Conservation (phyloP, 495 filamentous ascomycete genomes). For the Talaromyces stipitatus region DNA sequence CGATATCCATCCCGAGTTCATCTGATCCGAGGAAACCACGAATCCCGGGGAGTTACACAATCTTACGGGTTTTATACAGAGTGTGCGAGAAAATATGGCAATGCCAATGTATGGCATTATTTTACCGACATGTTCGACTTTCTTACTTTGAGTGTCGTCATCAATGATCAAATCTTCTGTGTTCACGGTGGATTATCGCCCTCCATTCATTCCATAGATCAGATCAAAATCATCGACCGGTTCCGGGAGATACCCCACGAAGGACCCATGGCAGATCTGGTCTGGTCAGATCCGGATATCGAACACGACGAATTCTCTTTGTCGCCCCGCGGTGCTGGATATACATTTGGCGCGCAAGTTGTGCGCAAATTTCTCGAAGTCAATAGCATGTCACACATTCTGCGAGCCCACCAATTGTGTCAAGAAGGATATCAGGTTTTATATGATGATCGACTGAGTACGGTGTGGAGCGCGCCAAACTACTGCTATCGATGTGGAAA, state of each 20-base stretch:
- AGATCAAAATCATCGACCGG: constrained; percentile 98
- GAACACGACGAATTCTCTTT: constrained; percentile 95
- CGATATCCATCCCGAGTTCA: constrained; percentile 88
- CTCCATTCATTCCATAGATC: constrained; percentile 95
- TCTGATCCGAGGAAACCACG: constrained; percentile 93
- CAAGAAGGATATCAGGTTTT: constrained; percentile 95
- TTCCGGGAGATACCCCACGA: constrained; percentile 98
- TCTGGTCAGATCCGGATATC: constrained; percentile 95
- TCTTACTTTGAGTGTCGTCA: constrained; percentile 90
- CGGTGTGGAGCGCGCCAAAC: constrained; percentile 96
- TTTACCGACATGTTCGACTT: constrained; percentile 99
- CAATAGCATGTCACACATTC: constrained; percentile 92
- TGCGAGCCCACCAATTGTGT: constrained; percentile 93
- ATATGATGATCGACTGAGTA: constrained; percentile 88
- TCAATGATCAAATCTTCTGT: constrained; percentile 98
- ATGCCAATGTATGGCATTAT: constrained; percentile 97
- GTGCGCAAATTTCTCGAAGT: constrained; percentile 96
- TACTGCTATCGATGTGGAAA: constrained; percentile 97
- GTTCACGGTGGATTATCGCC: constrained; percentile 94
- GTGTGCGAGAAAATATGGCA: constrained; percentile 94
- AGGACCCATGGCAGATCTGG: constrained; percentile 97
- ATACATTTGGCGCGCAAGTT: constrained; percentile 94
- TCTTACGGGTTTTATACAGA: constrained; percentile 99
- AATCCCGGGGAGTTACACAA: constrained; percentile 93
- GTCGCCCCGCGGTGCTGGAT: constrained; percentile 87